Percentiles rank a stretch among this genome's conserved stretches.
These are phyloP conservation scores for Silene noctiflora DNA, from an alignment of 179 eudicot genomes.

Conservation along the genomic window DNA sequence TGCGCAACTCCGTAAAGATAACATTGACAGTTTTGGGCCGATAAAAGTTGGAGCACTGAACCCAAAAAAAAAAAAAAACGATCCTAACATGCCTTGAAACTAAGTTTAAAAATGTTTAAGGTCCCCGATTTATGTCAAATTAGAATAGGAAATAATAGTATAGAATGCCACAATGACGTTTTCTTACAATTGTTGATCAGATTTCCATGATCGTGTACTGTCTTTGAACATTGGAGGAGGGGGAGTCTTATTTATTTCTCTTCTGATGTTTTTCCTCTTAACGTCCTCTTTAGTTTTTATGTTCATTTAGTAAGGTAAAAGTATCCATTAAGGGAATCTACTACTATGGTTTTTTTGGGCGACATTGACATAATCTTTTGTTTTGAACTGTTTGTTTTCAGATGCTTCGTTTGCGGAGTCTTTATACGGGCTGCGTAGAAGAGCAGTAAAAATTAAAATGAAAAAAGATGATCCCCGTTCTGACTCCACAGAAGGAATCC, in stretches of 20 bases:
- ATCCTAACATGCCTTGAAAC: not conserved
- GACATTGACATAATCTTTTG: conserved; percentile 10
- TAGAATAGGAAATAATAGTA: no score
- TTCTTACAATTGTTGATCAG: not conserved
- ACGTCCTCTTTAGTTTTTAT: not conserved
- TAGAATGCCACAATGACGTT: not conserved
- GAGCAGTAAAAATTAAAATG: conserved; percentile 54
- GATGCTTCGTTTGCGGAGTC: conserved; percentile 96
- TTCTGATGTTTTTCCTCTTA: not conserved
- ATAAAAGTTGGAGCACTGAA: no score
- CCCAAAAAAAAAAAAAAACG: no score
- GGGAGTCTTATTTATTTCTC: not conserved
- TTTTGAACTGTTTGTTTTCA: conserved; percentile 30
- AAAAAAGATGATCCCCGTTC: conserved; percentile 43
- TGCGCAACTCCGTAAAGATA: not conserved
- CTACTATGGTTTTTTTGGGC: conserved; percentile 11
- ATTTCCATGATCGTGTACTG: not conserved
- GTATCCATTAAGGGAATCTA: not conserved
- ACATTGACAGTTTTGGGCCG: not conserved
- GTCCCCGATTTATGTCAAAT: no score
- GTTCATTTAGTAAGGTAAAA: not conserved
- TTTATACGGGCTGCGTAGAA: conserved; percentile 87
- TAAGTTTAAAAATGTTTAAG: not conserved
- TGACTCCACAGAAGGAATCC: conserved; percentile 42
- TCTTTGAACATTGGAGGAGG: not conserved